Percentiles rank a stretch among this genome's conserved stretches.
These are phyloP conservation scores for Limnanthes douglasii DNA, from an alignment of 345 rosid species.

Conservation along the genomic window DNA sequence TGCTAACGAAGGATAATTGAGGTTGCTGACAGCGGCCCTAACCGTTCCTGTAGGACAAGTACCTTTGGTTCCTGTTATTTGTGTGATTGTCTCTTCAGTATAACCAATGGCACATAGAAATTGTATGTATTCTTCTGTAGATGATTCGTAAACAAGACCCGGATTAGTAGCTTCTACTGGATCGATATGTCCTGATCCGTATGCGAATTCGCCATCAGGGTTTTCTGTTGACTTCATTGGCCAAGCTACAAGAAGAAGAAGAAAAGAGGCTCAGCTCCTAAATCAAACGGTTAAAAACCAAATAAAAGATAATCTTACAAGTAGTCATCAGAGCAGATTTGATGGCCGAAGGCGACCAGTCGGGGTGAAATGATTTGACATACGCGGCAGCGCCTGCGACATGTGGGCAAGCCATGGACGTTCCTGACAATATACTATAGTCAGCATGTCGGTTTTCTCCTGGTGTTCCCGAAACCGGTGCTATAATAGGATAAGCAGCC, in stretches of 20 bases:
- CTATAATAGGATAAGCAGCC: conserved; percentile 29
- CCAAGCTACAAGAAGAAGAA: conserved; percentile 21
- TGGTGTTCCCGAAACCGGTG: conserved; percentile 1
- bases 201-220: neutral
- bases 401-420: conserved; percentile 38
- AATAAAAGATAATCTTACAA: conserved; percentile 11
- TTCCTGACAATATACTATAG: conserved; percentile 16
- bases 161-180: no score
- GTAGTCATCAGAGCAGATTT: conserved; percentile 34
- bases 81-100: conserved; percentile 4
- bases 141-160: no score
- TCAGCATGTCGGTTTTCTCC: conserved; percentile 9
- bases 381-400: conserved; percentile 27
- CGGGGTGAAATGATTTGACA: conserved; percentile 26
- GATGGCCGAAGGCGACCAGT: conserved; percentile 45
- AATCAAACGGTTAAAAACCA: no score
- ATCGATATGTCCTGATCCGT: no score
- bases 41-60: conserved; percentile 13
- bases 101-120: conserved; percentile 21
- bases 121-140: no score
- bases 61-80: conserved; percentile 19
- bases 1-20: conserved; percentile 42
- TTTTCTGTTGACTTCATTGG: conserved; percentile 6
- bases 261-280: no score
- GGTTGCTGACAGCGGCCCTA: conserved; percentile 13